A percentile compares a stretch with the other conserved stretches of the same genome.
Evolutionary conservation across 2,329 filamentous ascomycete species (phyloP).

Genomic region (Colletotrichum sp.): DNA sequence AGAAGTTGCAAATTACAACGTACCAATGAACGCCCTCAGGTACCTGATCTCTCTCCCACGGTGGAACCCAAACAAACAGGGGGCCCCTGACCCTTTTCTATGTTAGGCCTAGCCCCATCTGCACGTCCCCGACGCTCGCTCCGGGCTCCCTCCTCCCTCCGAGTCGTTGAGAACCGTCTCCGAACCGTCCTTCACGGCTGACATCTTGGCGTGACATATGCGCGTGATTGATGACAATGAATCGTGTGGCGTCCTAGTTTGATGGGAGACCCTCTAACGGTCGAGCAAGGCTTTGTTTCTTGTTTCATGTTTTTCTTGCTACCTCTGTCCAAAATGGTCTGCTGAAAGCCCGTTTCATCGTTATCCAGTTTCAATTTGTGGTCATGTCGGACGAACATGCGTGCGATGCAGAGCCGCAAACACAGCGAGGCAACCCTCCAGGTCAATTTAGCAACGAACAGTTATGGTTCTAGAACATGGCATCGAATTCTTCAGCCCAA

Average conservation of each 20-base stretch:
- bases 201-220: background rate
- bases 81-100: background rate
- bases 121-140: background rate
- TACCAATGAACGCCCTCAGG: constrained; percentile 2
- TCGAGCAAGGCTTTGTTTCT: background rate
- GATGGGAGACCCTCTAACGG: background rate
- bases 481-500: background rate
- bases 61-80: background rate
- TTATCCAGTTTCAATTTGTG: background rate
- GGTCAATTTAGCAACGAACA: background rate
- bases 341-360: background rate
- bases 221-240: background rate
- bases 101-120: background rate
- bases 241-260: background rate
- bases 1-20: background rate
- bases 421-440: background rate
- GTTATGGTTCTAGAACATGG: background rate
- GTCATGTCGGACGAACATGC: background rate
- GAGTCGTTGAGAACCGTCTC: background rate
- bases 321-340: background rate
- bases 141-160: background rate
- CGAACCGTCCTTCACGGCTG: background rate
- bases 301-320: background rate
- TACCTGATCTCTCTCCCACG: background rate
- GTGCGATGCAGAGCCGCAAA: background rate